Conservation (phyloP, 306 rosid genomes). For the Lagenaria siceraria region DNA sequence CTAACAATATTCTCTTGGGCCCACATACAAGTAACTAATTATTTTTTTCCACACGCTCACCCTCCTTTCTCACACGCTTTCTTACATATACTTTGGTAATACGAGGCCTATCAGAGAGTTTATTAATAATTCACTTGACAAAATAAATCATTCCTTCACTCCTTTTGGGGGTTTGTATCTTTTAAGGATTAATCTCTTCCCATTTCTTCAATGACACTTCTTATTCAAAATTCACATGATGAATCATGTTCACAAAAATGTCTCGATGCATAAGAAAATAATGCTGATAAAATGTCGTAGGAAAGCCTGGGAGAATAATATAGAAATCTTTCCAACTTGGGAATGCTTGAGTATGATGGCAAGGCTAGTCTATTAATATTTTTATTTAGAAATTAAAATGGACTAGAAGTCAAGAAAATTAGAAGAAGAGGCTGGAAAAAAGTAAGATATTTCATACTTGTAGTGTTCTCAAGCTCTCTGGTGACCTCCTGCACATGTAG, state of each 20-base stretch:
- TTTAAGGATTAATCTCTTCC: no score
- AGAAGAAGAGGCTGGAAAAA: neutral
- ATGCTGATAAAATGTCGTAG: neutral
- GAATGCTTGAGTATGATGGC: neutral
- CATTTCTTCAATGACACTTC: no score
- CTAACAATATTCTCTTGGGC: no score
- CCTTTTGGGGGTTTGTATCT: no score
- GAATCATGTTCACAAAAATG: neutral
- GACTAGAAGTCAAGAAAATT: neutral
- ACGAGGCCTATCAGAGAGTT: neutral
- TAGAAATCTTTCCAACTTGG: neutral
- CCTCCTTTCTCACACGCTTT: no score
- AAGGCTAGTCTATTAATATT: neutral
- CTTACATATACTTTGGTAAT: no score
- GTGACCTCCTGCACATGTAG: slow-evolving; percentile 60
- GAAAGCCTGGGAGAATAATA: neutral
- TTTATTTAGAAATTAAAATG: neutral
- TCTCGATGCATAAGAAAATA: neutral
- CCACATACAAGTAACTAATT: no score
- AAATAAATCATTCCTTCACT: no score
- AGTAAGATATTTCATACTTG: slow-evolving; percentile 38
- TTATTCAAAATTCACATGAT: neutral
- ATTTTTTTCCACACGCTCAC: no score
- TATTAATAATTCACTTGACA: neutral
- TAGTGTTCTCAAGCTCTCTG: slow-evolving; percentile 87